Evolutionary conservation across 2,329 filamentous ascomycete genomes (phyloP).

Genomic region (Verticillium nubilum): DNA sequence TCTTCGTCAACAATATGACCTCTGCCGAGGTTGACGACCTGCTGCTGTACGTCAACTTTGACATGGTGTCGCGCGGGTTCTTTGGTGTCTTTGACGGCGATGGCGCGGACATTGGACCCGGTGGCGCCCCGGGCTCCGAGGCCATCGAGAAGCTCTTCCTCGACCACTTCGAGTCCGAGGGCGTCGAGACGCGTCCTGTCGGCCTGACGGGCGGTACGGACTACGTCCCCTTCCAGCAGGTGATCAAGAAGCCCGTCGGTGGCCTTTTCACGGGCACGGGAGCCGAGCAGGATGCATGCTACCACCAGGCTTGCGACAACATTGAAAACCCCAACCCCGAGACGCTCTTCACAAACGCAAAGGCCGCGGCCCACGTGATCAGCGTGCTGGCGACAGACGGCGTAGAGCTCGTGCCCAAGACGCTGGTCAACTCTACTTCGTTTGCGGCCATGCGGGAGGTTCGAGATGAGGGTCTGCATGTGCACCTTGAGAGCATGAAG

Average conservation of each 20-base stretch:
- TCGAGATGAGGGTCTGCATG: background rate
- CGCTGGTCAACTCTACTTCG: background rate
- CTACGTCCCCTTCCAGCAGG: conserved; percentile 54
- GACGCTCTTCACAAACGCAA: conserved; percentile 25
- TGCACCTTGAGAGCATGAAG: conserved; percentile 1
- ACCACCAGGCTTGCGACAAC: conserved; percentile 30
- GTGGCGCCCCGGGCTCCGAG: conserved; percentile 25
- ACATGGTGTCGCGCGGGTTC: conserved; percentile 32
- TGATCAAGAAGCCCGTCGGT: conserved; percentile 45
- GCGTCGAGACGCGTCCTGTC: conserved; percentile 21
- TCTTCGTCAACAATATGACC: conserved; percentile 30
- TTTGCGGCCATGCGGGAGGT: background rate
- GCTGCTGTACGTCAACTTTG: conserved; percentile 33
- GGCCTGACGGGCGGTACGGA: conserved; percentile 45
- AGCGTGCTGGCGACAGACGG: conserved; percentile 5
- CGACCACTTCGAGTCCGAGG: conserved; percentile 23
- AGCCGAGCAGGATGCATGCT: conserved; percentile 30
- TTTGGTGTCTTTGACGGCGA: conserved; percentile 28
- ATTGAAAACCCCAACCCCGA: conserved; percentile 30
- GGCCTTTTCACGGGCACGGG: conserved; percentile 58
- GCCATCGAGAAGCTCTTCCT: conserved; percentile 26
- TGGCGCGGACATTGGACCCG: conserved; percentile 28
- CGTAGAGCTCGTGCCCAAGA: conserved; percentile 13
- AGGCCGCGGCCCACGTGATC: conserved; percentile 11
- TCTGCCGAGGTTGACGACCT: conserved; percentile 24